phyloP scores from a whole-genome alignment of 192 early-diverging fungal species.

The Phlyctochytrium arcticum region DNA sequence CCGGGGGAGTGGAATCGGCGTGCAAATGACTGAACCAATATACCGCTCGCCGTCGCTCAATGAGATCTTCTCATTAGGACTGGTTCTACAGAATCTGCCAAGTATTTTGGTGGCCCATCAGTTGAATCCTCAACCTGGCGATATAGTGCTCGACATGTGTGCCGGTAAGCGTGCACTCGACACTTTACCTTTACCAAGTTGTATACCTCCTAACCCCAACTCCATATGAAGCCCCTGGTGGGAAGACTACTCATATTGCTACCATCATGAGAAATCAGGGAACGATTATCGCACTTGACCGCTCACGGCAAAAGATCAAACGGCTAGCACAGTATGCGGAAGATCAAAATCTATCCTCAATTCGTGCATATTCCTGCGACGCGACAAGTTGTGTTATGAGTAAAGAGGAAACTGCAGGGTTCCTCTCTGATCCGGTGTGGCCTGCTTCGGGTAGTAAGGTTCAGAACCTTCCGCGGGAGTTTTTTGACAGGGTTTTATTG shows the following conservation, averaged over 20 bases:
- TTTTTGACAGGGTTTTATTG: constrained; percentile 14
- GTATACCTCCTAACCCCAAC: neutral
- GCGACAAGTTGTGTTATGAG: constrained; percentile 15
- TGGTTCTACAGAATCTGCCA: constrained; percentile 15
- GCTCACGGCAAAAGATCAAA: constrained; percentile 9
- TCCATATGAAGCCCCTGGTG: constrained; percentile 8
- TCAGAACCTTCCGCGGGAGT: constrained; percentile 13
- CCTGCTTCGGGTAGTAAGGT: neutral
- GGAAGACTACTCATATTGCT: constrained; percentile 17
- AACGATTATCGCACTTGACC: constrained; percentile 20
- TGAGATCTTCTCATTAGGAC: neutral
- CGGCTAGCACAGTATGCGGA: neutral
- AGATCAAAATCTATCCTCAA: neutral
- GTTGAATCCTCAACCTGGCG: constrained; percentile 14
- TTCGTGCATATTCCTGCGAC: constrained; percentile 10
- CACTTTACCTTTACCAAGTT: neutral
- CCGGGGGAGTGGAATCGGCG: neutral
- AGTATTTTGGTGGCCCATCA: constrained; percentile 9
- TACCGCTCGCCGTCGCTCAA: constrained; percentile 11
- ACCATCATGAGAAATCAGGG: constrained; percentile 13
- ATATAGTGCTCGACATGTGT: constrained; percentile 16
- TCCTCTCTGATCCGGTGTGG: neutral
- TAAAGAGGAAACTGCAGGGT: constrained; percentile 6
- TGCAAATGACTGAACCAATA: constrained; percentile 6
- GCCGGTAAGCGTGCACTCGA: constrained; percentile 3